Evolutionary conservation across 2,329 filamentous ascomycete genomes (phyloP).

Genomic region (Moelleriella libera): DNA sequence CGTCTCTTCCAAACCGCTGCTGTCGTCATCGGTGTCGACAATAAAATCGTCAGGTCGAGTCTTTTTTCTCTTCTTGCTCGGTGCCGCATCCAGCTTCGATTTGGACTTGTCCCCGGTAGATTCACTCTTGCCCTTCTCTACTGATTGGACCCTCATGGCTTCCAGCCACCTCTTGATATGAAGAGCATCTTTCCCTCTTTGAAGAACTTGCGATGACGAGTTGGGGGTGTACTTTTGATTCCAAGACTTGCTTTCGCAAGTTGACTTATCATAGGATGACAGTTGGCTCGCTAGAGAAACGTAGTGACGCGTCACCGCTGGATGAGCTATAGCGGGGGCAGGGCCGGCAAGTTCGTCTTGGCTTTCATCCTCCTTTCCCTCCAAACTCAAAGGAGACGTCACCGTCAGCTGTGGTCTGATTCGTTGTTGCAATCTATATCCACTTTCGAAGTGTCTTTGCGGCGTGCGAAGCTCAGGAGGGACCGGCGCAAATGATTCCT

Average conservation of each 20-base stretch:
- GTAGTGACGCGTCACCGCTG: slow-evolving; percentile 46
- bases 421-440: slow-evolving; percentile 34
- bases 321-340: slow-evolving; percentile 26
- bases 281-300: slow-evolving; percentile 43
- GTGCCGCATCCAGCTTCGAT: slow-evolving; percentile 12
- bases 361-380: slow-evolving; percentile 9
- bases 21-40: slow-evolving; percentile 64
- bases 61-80: slow-evolving; percentile 53
- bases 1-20: slow-evolving; percentile 53
- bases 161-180: slow-evolving; percentile 72
- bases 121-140: slow-evolving; percentile 45
- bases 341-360: slow-evolving; percentile 20
- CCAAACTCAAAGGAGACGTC: slow-evolving; percentile 1
- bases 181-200: slow-evolving; percentile 53
- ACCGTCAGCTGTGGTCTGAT: slow-evolving; percentile 31
- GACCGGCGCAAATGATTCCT: slow-evolving; percentile 27
- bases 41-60: slow-evolving; percentile 72
- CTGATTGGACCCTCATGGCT: slow-evolving; percentile 59
- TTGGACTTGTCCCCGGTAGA: slow-evolving; percentile 13
- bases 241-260: slow-evolving; percentile 65
- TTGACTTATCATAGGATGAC: slow-evolving; percentile 68
- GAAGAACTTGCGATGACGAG: slow-evolving; percentile 57
- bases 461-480: slow-evolving; percentile 39
- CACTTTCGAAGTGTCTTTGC: slow-evolving; percentile 42
- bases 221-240: slow-evolving; percentile 70